These are phyloP conservation scores for Pseudovirgaria hyperparasitica DNA, from an alignment of 2,329 filamentous ascomycete species.

Conservation along the genomic window DNA sequence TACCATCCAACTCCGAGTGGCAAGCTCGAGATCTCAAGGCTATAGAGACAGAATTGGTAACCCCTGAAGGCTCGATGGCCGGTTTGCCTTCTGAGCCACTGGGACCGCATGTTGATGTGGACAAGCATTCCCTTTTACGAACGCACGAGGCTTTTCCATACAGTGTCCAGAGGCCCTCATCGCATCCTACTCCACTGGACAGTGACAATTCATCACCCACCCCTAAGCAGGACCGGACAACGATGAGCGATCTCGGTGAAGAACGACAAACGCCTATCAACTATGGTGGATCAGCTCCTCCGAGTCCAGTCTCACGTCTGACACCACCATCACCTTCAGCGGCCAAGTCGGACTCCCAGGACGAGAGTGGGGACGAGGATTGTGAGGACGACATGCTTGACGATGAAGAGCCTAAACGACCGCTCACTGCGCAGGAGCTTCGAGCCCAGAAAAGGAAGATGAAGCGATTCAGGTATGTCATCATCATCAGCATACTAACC, in stretches of 20 bases:
- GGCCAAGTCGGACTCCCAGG: conserved; percentile 23
- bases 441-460: conserved; percentile 39
- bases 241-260: conserved; percentile 20
- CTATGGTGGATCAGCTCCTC: conserved; percentile 31
- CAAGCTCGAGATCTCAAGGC: conserved; percentile 25
- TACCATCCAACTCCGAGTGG: conserved; percentile 30
- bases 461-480: conserved; percentile 63
- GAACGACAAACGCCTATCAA: conserved; percentile 20
- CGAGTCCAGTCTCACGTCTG: conserved; percentile 31
- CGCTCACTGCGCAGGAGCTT: conserved; percentile 34
- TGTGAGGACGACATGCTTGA: conserved; percentile 22
- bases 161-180: conserved; percentile 21
- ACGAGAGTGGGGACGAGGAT: conserved; percentile 26
- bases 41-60: conserved; percentile 19
- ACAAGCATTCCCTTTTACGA: conserved; percentile 25
- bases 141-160: conserved; percentile 33
- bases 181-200: conserved; percentile 13
- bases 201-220: conserved; percentile 15
- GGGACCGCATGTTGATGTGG: conserved; percentile 20
- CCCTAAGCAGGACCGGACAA: conserved; percentile 14
- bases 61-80: conserved; percentile 25
- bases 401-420: conserved; percentile 21
- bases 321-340: conserved; percentile 32
- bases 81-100: conserved; percentile 23
- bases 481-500: not conserved